Percentiles rank a stretch among this genome's conserved stretches.
Evolutionary conservation across 2,329 filamentous ascomycete genomes (phyloP).

Genomic region (Rutstroemia sp.): DNA sequence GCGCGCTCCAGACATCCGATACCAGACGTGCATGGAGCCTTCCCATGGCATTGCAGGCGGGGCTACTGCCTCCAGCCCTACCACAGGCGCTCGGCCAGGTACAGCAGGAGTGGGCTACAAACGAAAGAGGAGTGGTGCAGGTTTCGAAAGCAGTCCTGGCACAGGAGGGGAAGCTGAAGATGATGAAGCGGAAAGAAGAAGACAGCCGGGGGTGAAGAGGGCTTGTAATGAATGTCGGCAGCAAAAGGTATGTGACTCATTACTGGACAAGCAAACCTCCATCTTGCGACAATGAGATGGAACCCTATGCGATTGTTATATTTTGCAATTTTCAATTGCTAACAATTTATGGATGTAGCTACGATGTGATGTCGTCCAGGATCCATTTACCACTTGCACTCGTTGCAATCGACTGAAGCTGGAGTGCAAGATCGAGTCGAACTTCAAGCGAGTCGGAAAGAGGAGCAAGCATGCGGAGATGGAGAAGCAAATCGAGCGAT

Average conservation of each 20-base stretch:
- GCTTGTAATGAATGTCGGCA: constrained; percentile 81
- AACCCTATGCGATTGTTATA: neutral
- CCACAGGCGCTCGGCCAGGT: constrained; percentile 22
- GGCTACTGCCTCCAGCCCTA: constrained; percentile 26
- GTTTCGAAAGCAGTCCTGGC: constrained; percentile 53
- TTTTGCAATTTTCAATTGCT: constrained; percentile 2
- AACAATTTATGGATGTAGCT: constrained; percentile 42
- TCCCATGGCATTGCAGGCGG: constrained; percentile 15
- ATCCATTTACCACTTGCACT: constrained; percentile 70
- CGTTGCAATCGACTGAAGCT: constrained; percentile 74
- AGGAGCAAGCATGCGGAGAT: constrained; percentile 78
- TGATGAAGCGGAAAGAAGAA: constrained; percentile 50
- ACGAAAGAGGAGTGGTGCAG: constrained; percentile 50
- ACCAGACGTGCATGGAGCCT: constrained; percentile 22
- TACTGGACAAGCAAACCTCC: neutral
- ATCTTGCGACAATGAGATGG: neutral
- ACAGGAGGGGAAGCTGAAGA: constrained; percentile 49
- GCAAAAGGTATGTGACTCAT: constrained; percentile 60
- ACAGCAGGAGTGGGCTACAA: constrained; percentile 34
- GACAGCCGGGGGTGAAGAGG: constrained; percentile 64
- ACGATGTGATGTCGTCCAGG: constrained; percentile 76
- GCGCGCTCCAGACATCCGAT: constrained; percentile 10
- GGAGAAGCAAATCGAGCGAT: constrained; percentile 71
- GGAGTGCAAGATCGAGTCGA: constrained; percentile 78
- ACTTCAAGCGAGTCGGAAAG: constrained; percentile 80